These are phyloP conservation scores for Candida tetrigidarum DNA, from an alignment of 1,139 yeast species.

Conservation along the genomic window DNA sequence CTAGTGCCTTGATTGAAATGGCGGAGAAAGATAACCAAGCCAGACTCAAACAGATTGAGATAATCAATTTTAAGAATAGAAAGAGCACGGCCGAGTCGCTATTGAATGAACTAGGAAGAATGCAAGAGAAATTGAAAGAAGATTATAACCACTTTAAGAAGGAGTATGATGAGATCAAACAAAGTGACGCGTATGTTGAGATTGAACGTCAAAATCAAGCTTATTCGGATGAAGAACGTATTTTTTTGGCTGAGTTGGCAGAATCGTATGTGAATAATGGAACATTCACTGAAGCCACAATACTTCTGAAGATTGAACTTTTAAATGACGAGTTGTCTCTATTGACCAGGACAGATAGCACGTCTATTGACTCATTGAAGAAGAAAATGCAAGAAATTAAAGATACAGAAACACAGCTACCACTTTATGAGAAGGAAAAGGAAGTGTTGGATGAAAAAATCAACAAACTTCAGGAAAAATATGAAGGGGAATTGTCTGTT, in stretches of 20 bases:
- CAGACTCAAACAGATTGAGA: slow-evolving; percentile 24
- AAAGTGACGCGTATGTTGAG: slow-evolving; percentile 46
- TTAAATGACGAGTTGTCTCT: slow-evolving; percentile 45
- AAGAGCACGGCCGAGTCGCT: slow-evolving; percentile 33
- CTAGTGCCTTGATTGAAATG: slow-evolving; percentile 19
- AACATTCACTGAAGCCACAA: slow-evolving; percentile 42
- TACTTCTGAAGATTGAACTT: slow-evolving; percentile 34
- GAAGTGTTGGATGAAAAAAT: slow-evolving; percentile 39
- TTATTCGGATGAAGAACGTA: slow-evolving; percentile 49
- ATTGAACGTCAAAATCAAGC: slow-evolving; percentile 43
- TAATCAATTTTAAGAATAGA: slow-evolving; percentile 41
- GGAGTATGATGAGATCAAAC: slow-evolving; percentile 45
- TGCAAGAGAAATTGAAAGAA: slow-evolving; percentile 28
- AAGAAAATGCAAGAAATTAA: slow-evolving; percentile 36
- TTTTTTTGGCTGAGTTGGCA: slow-evolving; percentile 46
- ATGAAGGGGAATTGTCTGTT: slow-evolving; percentile 63
- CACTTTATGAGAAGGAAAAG: slow-evolving; percentile 32
- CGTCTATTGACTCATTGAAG: slow-evolving; percentile 38
- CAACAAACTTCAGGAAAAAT: slow-evolving; percentile 36
- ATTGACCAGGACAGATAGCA: slow-evolving; percentile 43
- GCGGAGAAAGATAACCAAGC: slow-evolving; percentile 25
- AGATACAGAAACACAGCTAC: slow-evolving; percentile 34
- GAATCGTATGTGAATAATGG: slow-evolving; percentile 44
- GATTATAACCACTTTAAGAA: slow-evolving; percentile 45
- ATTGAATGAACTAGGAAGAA: slow-evolving; percentile 37